Conservation (phyloP, 2,329 filamentous ascomycete genomes). For the Venturia aucupariae region DNA sequence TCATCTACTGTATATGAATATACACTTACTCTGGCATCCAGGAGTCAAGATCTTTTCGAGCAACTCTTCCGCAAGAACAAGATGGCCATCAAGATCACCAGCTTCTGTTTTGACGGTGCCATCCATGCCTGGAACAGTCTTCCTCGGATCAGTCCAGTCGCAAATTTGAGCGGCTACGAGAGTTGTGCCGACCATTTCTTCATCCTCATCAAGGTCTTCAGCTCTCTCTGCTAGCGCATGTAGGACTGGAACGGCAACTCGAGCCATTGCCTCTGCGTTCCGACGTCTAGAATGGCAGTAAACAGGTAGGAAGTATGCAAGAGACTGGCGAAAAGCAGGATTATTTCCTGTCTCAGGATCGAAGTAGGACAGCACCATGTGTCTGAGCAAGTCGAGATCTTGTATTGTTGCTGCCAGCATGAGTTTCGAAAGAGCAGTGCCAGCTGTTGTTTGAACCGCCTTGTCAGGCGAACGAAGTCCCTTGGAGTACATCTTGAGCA, state of each 20-base stretch:
- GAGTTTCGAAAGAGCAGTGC: conserved; percentile 74
- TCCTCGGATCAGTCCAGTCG: conserved; percentile 92
- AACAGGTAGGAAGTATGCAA: conserved; percentile 90
- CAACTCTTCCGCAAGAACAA: conserved; percentile 67
- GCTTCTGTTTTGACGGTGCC: conserved; percentile 39
- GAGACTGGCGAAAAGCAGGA: conserved; percentile 71
- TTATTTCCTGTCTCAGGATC: conserved; percentile 74
- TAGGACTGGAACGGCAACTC: conserved; percentile 63
- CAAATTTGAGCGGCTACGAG: conserved; percentile 74
- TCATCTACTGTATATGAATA: conserved; percentile 16
- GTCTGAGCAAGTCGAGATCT: conserved; percentile 57
- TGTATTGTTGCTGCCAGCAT: conserved; percentile 67
- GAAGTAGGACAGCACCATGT: conserved; percentile 79
- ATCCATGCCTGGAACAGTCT: conserved; percentile 45
- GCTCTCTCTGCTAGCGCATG: conserved; percentile 54
- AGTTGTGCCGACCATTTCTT: conserved; percentile 62
- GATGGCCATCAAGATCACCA: conserved; percentile 68
- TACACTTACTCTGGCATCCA: conserved; percentile 51
- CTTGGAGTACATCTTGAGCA: conserved; percentile 79
- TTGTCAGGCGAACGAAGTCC: conserved; percentile 64
- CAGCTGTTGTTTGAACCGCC: conserved; percentile 72
- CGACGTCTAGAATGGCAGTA: conserved; percentile 79
- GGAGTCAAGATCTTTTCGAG: conserved; percentile 62
- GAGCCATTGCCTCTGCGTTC: conserved; percentile 74
- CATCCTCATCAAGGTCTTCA: conserved; percentile 58